A percentile compares a stretch with the other conserved stretches of the same genome.
Evolutionary conservation across 306 rosid genomes (phyloP).

Genomic region (Benincasa hispida): DNA sequence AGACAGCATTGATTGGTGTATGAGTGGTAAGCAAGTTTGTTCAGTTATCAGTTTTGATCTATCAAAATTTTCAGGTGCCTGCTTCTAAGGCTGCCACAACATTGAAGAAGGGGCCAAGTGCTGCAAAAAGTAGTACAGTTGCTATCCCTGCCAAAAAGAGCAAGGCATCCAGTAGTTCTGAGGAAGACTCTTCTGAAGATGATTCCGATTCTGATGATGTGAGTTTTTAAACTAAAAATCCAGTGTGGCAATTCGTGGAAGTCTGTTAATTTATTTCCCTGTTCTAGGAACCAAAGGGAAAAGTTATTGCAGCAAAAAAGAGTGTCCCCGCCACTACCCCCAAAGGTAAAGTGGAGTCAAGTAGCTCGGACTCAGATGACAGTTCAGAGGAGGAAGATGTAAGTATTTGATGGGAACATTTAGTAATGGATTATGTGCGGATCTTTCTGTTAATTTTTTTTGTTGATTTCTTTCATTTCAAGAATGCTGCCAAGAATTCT

Average conservation of each 20-base stretch:
- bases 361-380: constrained; percentile 12
- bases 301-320: constrained; percentile 9
- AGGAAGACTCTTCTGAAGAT: constrained; percentile 23
- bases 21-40: background rate
- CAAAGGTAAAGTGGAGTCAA: constrained; percentile 1
- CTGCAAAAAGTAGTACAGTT: no score
- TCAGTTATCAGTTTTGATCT: background rate
- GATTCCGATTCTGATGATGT: constrained; percentile 36
- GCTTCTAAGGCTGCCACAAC: constrained; percentile 16
- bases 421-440: background rate
- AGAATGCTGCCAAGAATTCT: background rate
- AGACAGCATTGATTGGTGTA: background rate
- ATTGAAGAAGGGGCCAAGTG: constrained; percentile 13
- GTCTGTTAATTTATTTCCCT: background rate
- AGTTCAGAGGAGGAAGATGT: constrained; percentile 23
- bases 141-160: constrained; percentile 16
- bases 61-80: constrained; percentile 15
- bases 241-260: background rate
- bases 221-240: background rate
- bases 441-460: background rate
- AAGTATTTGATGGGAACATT: background rate
- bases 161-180: constrained; percentile 7
- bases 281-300: constrained; percentile 23
- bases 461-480: background rate
- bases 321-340: background rate